phyloP scores from a whole-genome alignment of 2,329 filamentous ascomycete species.

The Fusarium temperatum region DNA sequence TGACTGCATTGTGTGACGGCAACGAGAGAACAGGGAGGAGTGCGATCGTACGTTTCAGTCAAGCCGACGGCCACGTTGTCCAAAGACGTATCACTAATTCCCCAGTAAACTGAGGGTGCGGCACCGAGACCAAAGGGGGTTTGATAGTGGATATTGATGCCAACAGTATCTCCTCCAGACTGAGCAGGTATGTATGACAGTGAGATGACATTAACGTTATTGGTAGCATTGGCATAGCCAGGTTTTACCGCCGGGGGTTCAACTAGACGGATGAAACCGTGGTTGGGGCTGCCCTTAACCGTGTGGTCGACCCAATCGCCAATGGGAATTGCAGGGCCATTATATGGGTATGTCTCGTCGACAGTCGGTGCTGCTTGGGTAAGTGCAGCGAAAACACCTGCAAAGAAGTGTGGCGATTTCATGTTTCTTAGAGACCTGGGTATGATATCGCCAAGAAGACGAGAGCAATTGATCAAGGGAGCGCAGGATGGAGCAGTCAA shows the following conservation, averaged over 20 bases:
- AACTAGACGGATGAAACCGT: not conserved
- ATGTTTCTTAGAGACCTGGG: rapidly evolving
- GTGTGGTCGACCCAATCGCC: not conserved
- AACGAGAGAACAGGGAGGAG: not conserved
- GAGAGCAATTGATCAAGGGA: rapidly evolving
- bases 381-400: not conserved
- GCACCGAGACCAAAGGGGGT: not conserved
- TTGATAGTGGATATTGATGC: not conserved
- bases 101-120: rapidly evolving
- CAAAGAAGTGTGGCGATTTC: rapidly evolving
- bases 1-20: not conserved
- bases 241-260: not conserved
- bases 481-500: not conserved
- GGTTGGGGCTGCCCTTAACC: not conserved
- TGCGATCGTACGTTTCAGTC: not conserved
- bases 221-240: not conserved
- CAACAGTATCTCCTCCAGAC: rapidly evolving
- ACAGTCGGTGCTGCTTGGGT: not conserved
- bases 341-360: not conserved
- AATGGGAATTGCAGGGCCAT: not conserved
- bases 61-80: not conserved
- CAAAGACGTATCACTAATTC: not conserved
- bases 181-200: not conserved
- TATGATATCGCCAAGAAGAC: rapidly evolving
- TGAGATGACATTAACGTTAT: conserved; percentile 5